Conservation (phyloP, 768 basidiomycete genomes). For the Lyophyllum semitale region DNA sequence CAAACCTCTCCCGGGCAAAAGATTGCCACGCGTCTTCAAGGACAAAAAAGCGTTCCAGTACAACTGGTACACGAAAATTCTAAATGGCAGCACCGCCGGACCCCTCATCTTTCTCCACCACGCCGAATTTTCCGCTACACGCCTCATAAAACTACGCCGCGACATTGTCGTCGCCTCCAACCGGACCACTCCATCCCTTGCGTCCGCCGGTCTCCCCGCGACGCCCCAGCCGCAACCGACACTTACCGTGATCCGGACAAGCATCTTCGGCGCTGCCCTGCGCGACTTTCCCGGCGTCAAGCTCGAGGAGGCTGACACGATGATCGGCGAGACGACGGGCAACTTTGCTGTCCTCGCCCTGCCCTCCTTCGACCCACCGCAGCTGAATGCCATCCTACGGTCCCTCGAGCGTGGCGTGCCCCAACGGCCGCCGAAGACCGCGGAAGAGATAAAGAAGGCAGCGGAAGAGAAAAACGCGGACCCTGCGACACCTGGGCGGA, state of each 20-base stretch:
- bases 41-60: conserved; percentile 83
- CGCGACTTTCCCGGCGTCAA: conserved; percentile 60
- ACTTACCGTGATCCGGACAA: conserved; percentile 73
- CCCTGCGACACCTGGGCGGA: conserved; percentile 68
- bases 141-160: conserved; percentile 66
- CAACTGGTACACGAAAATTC: conserved; percentile 75
- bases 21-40: conserved; percentile 66
- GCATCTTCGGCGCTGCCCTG: conserved; percentile 78
- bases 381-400: conserved; percentile 65
- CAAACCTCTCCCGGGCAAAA: conserved; percentile 52
- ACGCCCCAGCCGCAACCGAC: conserved; percentile 39
- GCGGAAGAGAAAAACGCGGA: conserved; percentile 60
- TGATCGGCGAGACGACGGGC: conserved; percentile 60
- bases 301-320: conserved; percentile 43
- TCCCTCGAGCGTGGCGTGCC: conserved; percentile 70
- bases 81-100: conserved; percentile 53
- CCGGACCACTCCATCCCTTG: conserved; percentile 42
- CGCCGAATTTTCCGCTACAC: conserved; percentile 68
- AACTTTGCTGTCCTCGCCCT: conserved; percentile 66
- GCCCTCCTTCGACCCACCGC: conserved; percentile 71
- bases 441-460: conserved; percentile 50
- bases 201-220: conserved; percentile 27
- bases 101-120: conserved; percentile 83
- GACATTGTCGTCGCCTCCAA: conserved; percentile 63
- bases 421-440: conserved; percentile 51